Evolutionary conservation across 495 filamentous ascomycete genomes (phyloP).

Genomic region (Bryoglossum gracile): DNA sequence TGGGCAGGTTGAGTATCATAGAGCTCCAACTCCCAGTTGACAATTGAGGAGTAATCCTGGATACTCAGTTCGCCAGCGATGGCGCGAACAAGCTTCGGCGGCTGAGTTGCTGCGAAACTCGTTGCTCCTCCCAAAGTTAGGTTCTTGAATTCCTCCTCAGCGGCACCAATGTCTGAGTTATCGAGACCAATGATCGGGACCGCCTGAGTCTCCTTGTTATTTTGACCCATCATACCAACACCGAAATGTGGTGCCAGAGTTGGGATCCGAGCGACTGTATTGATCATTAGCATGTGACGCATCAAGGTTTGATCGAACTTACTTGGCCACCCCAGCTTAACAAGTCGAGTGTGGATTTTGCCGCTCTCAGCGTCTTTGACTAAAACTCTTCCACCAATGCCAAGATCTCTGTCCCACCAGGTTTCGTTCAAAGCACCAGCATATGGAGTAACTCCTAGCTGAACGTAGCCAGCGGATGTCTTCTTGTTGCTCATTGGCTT

Average conservation of each 20-base stretch:
- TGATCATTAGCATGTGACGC: not conserved
- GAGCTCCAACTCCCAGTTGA: constrained; percentile 97
- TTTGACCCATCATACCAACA: constrained; percentile 61
- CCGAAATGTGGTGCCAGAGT: constrained; percentile 95
- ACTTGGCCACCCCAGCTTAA: constrained; percentile 84
- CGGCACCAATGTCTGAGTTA: constrained; percentile 48
- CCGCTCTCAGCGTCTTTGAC: constrained; percentile 62
- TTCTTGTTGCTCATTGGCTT: constrained; percentile 85
- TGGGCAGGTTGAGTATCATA: constrained; percentile 84
- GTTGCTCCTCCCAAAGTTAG: constrained; percentile 36
- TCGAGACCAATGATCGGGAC: constrained; percentile 91
- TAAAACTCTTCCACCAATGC: constrained; percentile 81
- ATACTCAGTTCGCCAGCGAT: constrained; percentile 70
- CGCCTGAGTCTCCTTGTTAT: constrained; percentile 89
- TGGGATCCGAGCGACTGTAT: constrained; percentile 73
- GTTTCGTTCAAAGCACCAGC: constrained; percentile 78
- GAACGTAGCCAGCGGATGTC: constrained; percentile 73
- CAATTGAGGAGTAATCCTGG: constrained; percentile 59
- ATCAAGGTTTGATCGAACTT: constrained; percentile 13
- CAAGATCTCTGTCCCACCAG: constrained; percentile 93
- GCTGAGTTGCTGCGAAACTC: constrained; percentile 73
- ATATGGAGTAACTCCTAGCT: constrained; percentile 88
- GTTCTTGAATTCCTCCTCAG: constrained; percentile 28
- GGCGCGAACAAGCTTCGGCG: constrained; percentile 71
- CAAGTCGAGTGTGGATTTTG: constrained; percentile 75